Evolutionary conservation across 352 stramenopile genomes (phyloP), one percentile per base, ranked within the genome.

Genomic region (Globisporangium cystogenes): DNA sequence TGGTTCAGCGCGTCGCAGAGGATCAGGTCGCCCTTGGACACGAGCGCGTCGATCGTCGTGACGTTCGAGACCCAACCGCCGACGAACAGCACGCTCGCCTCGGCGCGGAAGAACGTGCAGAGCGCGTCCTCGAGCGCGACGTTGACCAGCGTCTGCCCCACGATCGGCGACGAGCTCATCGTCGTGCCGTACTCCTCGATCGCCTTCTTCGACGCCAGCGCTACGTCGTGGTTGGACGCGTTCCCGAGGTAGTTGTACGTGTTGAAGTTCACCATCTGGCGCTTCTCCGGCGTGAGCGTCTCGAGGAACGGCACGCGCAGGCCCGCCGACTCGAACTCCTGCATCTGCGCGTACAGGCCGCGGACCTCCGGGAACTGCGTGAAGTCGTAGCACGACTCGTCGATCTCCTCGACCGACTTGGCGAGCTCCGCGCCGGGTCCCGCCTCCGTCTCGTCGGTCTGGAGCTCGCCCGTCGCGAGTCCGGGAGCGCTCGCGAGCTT

Each of bases 231-330:
- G 61, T 90, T 68, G 26, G 70, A 82, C 2, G 82, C 78, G 45
- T 90, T 86, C 20, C 82, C 82, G 16, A 92, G 68, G 55, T 92
- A 92, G 55, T 92, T 92, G 71, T 92, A 92, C 44, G 82, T 90
- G 68, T 90, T 90, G 62, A 89, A 90, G 74, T 93, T 93, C 26
- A 78, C 70, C 74, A 86, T 86, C 42, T 74, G 67, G 14, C 78
- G 71, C 65, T 85, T 89, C 51, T 82, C 77, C 1, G 74, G 59
- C 26, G 78, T 89, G 5, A 92, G 60, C 24, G 74, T 78, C 44
- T 92, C 81, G 40, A 92, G 60, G 47, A 74, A 92, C 45, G 78
- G 78, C 31, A 92, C 74, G 8, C 59, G 59, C 52, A 93, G 63
- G 31, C 82, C 82, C n/a, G 79, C 79, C 36, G 70, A 59, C 43